Evolutionary conservation across 129 eudicot species (phyloP), one percentile per base, ranked within the genome.

Genomic region (Centella asiatica): DNA sequence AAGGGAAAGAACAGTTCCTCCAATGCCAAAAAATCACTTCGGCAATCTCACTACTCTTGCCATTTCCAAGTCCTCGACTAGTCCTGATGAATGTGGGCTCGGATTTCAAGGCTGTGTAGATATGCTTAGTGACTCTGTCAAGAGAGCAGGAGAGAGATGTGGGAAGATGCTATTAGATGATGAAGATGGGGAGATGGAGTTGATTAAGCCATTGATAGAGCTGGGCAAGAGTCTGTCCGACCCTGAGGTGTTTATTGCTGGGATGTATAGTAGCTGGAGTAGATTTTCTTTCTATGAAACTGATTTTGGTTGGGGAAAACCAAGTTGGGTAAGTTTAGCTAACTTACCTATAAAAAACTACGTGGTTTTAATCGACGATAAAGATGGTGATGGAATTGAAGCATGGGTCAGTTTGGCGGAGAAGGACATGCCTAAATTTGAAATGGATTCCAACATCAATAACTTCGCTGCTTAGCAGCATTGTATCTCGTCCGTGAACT

Each of bases 301-400:
- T 52, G 34, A 52, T 52, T 52, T 52, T 52, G 58, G 58, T 10
- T 14, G 25, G 58, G 58, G 34, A 52, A 52, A 52, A 26, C 58
- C 58, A 2, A 29, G 25, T 5, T 52, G 58, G 58, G 18, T 52
- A 1, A 52, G 58, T 52, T n/a, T 32, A 8, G 26, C 26, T 33
- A 52, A 26, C 9, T 13, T 28, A 23, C 58, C 58, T n/a, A 17
- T 52, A 3, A 29, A 33, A 52, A 52, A 52, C 5, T 13, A 23
- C 26, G 58, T 52, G 9, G 24, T 23, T 10, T n/a, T 52, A 14
- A 11, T 52, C 0, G 14, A 19, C 32, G 58, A 50, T 18, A 23
- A 23, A 50, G 22, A 2, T 50, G 56, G 29, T 20, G 56, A 50
- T 11, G 56, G 56, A 23, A 52, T 52, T 14, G 58, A 52, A 52